phyloP scores from a whole-genome alignment of 805 yeast genomes.

The Ogataea ramenticola region DNA sequence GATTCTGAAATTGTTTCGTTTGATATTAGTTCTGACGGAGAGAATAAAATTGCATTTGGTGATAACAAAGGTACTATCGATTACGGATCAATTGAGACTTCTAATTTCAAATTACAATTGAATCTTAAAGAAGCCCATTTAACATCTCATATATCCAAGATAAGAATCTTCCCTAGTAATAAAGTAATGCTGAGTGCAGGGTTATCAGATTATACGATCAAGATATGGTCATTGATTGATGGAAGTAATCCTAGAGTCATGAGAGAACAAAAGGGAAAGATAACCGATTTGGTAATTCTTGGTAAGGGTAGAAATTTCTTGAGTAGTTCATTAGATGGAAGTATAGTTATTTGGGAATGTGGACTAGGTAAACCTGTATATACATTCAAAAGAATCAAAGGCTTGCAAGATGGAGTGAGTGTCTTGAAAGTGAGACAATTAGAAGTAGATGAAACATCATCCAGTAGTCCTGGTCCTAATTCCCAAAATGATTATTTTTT shows the following conservation, averaged over 20 bases:
- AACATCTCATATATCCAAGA: slow-evolving; percentile 31
- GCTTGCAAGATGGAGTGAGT: slow-evolving; percentile 29
- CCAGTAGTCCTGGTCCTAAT: not conserved
- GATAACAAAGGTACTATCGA: slow-evolving; percentile 10
- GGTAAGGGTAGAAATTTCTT: slow-evolving; percentile 65
- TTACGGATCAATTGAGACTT: slow-evolving; percentile 5
- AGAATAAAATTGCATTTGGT: slow-evolving; percentile 7
- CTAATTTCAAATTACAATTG: not conserved
- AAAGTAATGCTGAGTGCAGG: slow-evolving; percentile 55
- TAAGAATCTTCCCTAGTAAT: slow-evolving; percentile 56
- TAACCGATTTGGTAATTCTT: slow-evolving; percentile 44
- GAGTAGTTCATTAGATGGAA: slow-evolving; percentile 48
- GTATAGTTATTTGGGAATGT: slow-evolving; percentile 63
- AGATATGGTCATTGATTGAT: slow-evolving; percentile 50
- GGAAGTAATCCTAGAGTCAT: slow-evolving; percentile 46
- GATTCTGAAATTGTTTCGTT: not conserved
- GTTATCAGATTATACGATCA: slow-evolving; percentile 44
- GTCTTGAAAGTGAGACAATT: slow-evolving; percentile 8
- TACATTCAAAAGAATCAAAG: slow-evolving; percentile 30
- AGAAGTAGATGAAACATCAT: not conserved
- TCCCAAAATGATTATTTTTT: slow-evolving; percentile 28
- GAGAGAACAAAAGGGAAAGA: slow-evolving; percentile 38
- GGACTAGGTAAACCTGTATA: slow-evolving; percentile 43
- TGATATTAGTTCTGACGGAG: slow-evolving; percentile 5
- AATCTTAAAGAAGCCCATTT: slow-evolving; percentile 38